Evolutionary conservation across 2,329 filamentous ascomycete species (phyloP).

Genomic region (Rhynchosporium secalis): DNA sequence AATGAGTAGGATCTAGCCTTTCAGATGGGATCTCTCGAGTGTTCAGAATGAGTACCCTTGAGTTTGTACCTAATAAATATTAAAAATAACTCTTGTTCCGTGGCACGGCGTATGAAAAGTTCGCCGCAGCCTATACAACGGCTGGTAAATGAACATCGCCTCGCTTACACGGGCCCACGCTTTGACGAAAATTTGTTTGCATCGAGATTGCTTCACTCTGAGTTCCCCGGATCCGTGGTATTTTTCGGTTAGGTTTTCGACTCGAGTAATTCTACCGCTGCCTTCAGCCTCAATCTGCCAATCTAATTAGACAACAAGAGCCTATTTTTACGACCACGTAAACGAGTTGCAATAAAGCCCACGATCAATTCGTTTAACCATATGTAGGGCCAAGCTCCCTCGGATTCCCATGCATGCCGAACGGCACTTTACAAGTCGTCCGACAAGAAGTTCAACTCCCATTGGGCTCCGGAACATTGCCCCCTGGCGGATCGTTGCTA

Average conservation of each 20-base stretch:
- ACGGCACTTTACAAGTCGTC: neutral
- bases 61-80: neutral
- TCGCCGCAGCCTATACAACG: constrained; percentile 2
- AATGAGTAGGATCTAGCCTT: neutral
- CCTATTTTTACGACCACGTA: constrained; percentile 26
- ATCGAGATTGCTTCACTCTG: neutral
- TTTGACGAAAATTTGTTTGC: neutral
- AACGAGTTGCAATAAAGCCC: constrained; percentile 22
- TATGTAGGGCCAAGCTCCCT: constrained; percentile 17
- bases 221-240: neutral
- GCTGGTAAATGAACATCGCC: constrained; percentile 7
- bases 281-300: constrained; percentile 27
- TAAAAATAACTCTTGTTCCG: constrained; percentile 5
- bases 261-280: constrained; percentile 1
- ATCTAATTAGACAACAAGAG: constrained; percentile 21
- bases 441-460: neutral
- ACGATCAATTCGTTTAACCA: constrained; percentile 15
- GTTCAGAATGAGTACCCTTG: constrained; percentile 3
- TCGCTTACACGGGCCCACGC: neutral
- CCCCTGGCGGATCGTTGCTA: constrained; percentile 9
- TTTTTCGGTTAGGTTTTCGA: neutral
- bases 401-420: constrained; percentile 3
- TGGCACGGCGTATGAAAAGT: neutral
- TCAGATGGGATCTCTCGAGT: neutral
- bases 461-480: constrained; percentile 16